Base-by-base conservation (phyloP, 441 rosid species). In the Euphorbia corollata region DNA sequence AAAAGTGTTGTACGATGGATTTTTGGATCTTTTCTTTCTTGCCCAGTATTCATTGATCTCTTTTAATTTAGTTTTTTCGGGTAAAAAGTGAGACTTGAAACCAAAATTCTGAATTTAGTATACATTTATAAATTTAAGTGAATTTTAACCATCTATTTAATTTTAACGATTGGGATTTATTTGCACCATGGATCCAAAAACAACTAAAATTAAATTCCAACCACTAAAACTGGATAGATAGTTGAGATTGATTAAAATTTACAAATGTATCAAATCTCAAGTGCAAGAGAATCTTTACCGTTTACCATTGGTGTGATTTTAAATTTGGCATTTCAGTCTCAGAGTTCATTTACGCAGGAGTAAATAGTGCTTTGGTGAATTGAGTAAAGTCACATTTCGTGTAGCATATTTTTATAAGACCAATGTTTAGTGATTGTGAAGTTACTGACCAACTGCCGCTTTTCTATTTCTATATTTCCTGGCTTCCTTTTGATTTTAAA, bases 271-370 rank as follows among this genome's bases (percentile, higher is more conserved):
- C n/a, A n/a, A n/a, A n/a, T n/a, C n/a, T n/a, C n/a, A n/a, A n/a
- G n/a, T n/a, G n/a, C n/a, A n/a, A n/a, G n/a, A n/a, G n/a, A n/a
- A n/a, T n/a, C n/a, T n/a, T n/a, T n/a, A 22, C 59, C 68, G 74
- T 79, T 64, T 67, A 71, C 74, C 68, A 67, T 72, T 60, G 16
- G 23, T 59, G 76, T 78, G 83, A 79, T 83, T 87, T 87, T 84
- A 85, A 82, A 75, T 85, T 86, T 77, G 97, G 85, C 86, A 64
- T 78, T 79, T 86, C 83, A 71, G n/a, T 12, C n/a, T 47, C 18
- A 47, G 58, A 74, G 81, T 65, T 83, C 80, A 64, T 69, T 58
- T 72, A 80, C 68, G 68, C 70, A 78, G 73, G 75, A 68, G 65
- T 68, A 78, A 76, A 75, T 74, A 79, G 83, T 81, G 54, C 63